Percentiles rank a stretch among this genome's conserved stretches.
These are phyloP conservation scores for Emergomyces orientalis DNA, from an alignment of 2,329 filamentous ascomycete genomes.

Conservation along the genomic window DNA sequence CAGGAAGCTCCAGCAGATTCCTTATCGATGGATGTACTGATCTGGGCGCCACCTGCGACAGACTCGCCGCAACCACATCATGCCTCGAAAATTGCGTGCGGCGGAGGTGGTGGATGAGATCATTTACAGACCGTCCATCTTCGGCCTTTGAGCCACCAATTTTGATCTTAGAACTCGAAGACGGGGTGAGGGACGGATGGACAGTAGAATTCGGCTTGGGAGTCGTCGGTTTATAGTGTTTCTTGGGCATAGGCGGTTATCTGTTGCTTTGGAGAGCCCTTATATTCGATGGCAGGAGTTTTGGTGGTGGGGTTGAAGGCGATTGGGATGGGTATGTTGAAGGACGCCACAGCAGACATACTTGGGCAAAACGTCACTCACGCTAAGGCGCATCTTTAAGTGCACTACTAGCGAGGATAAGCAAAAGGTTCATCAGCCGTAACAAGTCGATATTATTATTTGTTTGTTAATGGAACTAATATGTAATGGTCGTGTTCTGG, in stretches of 20 bases:
- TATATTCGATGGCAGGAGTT: conserved; percentile 5
- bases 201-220: conserved; percentile 34
- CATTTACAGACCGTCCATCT: conserved; percentile 36
- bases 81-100: conserved; percentile 29
- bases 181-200: conserved; percentile 32
- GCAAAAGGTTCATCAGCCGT: no score
- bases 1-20: conserved; percentile 37
- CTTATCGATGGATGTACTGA: conserved; percentile 40
- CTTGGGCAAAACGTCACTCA: no score
- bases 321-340: not conserved
- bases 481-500: no score
- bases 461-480: not conserved
- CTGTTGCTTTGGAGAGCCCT: not conserved
- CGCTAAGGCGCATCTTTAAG: no score
- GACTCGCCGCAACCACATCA: conserved; percentile 17
- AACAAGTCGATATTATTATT: not conserved
- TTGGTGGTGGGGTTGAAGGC: conserved; percentile 8
- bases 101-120: conserved; percentile 40
- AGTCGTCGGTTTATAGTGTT: conserved; percentile 31
- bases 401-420: no score
- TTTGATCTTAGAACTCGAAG: conserved; percentile 10
- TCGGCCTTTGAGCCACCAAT: conserved; percentile 18
- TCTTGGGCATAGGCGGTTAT: conserved; percentile 39
- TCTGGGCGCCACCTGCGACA: conserved; percentile 21
- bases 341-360: not conserved